Base-by-base conservation (phyloP, 2,329 filamentous ascomycete species). In the Trichophyton schoenleinii region DNA sequence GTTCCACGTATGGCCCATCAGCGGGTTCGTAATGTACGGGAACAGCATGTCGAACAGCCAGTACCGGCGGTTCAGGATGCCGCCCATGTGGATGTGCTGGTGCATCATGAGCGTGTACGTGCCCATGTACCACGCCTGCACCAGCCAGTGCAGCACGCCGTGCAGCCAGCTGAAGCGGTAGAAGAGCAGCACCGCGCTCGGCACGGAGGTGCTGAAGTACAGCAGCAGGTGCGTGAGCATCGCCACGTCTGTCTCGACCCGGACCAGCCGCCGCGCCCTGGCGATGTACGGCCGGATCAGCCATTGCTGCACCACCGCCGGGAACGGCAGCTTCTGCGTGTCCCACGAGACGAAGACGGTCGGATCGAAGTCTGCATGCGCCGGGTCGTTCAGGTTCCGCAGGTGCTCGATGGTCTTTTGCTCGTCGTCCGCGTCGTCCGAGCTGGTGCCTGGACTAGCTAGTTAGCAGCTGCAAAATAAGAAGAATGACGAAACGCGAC, bases 1-100 rank as follows among this genome's bases (percentile, higher is more conserved):
- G 74, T 92, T 89, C 87, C 87, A 91, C 0, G 88, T 91, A 69
- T 92, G 88, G 9, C 88, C 88, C 82, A 90, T 87, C 61, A 92
- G 73, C 0, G 88, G 88, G 66, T 91, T 87, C 9, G 83, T 77
- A 46, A 91, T 72, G 69, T 90, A 92, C 0, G 88, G 88, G 66
- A 91, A 91, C 1, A 79, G 59, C 4, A 73, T 70, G 68, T 92
- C 88, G 62, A 91, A 72, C 34, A 80, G 68, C 38, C 75, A 73
- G 60, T 80, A 82, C 6, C 74, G 70, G 67, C 81, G 82, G 25
- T 77, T 73, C 41, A 91, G 74, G 2, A 91, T 78, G 15, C 88
- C 88, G 53, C 84, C 80, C 77, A 84, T 84, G 70, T 92, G 88
- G 67, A 92, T 91, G 71, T 92, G 88, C 69, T 92, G 88, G 68